phyloP scores from a whole-genome alignment of 192 early-diverging fungal genomes.

The Linnemannia zychae region DNA sequence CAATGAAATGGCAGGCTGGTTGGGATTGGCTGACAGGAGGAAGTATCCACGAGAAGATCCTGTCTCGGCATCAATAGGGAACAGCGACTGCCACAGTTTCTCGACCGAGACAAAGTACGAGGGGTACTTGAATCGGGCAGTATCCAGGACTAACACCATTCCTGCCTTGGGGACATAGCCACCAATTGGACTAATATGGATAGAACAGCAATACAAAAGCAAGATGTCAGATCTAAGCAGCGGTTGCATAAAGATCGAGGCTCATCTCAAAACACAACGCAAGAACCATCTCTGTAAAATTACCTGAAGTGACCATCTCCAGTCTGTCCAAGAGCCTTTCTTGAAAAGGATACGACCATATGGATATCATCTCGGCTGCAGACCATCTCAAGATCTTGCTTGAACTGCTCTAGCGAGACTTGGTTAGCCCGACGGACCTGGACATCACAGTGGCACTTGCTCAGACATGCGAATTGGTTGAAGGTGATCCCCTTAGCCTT shows the following conservation, averaged over 20 bases:
- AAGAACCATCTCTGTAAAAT: neutral
- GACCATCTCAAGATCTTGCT: constrained; percentile 78
- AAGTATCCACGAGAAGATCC: constrained; percentile 89
- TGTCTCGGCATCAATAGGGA: constrained; percentile 86
- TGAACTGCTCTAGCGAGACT: constrained; percentile 81
- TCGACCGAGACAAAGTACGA: constrained; percentile 85
- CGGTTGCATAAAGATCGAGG: neutral
- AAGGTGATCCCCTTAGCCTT: constrained; percentile 90
- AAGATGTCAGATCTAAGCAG: neutral
- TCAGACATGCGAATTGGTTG: constrained; percentile 90
- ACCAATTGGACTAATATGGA: constrained; percentile 75
- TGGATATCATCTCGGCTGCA: constrained; percentile 79
- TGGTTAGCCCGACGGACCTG: constrained; percentile 78
- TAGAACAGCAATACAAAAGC: constrained; percentile 31
- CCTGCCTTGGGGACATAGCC: constrained; percentile 81
- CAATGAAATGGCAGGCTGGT: constrained; percentile 50
- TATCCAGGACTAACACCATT: constrained; percentile 88
- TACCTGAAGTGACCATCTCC: constrained; percentile 92
- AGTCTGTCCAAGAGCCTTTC: constrained; percentile 83
- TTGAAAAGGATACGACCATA: constrained; percentile 91
- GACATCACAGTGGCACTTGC: constrained; percentile 89
- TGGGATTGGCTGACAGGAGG: constrained; percentile 70
- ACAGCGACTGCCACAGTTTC: constrained; percentile 83
- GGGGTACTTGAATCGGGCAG: constrained; percentile 93
- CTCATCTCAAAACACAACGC: neutral